These are phyloP conservation scores for Hymenoscyphus repandus DNA, from an alignment of 2,329 filamentous ascomycete species.

Conservation along the genomic window DNA sequence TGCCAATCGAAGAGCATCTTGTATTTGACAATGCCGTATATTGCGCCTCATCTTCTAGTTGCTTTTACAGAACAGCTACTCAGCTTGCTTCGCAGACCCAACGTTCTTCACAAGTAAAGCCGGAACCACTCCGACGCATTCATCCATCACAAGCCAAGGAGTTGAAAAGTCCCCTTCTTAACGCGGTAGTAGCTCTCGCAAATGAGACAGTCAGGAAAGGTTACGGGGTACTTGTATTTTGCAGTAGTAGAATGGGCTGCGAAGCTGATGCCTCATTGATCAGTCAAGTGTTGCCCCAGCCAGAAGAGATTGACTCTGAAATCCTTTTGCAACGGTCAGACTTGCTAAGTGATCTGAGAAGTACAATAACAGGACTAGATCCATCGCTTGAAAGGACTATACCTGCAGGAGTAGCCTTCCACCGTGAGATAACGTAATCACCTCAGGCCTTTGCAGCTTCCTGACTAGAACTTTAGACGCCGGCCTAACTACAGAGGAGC, in stretches of 20 bases:
- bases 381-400: constrained; percentile 59
- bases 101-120: constrained; percentile 31
- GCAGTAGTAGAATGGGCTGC: constrained; percentile 61
- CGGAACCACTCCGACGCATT: constrained; percentile 44
- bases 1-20: constrained; percentile 71
- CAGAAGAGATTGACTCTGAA: constrained; percentile 36
- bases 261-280: constrained; percentile 66
- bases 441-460: neutral
- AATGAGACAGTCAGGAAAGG: constrained; percentile 63
- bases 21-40: constrained; percentile 68
- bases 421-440: constrained; percentile 44
- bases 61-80: constrained; percentile 51
- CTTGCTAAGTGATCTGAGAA: constrained; percentile 60
- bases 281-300: constrained; percentile 56
- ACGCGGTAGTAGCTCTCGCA: constrained; percentile 65
- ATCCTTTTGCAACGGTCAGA: constrained; percentile 57
- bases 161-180: constrained; percentile 58
- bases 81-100: constrained; percentile 39
- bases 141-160: constrained; percentile 54
- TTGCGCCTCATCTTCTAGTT: constrained; percentile 52
- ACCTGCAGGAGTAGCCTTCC: constrained; percentile 65
- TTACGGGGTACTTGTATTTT: constrained; percentile 69
- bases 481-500: constrained; percentile 68
- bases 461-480: constrained; percentile 37
- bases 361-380: constrained; percentile 62